Evolutionary conservation across 1,139 yeast species (phyloP), one percentile per base, ranked within the genome.

Genomic region (Suhomyces yuchorum): DNA sequence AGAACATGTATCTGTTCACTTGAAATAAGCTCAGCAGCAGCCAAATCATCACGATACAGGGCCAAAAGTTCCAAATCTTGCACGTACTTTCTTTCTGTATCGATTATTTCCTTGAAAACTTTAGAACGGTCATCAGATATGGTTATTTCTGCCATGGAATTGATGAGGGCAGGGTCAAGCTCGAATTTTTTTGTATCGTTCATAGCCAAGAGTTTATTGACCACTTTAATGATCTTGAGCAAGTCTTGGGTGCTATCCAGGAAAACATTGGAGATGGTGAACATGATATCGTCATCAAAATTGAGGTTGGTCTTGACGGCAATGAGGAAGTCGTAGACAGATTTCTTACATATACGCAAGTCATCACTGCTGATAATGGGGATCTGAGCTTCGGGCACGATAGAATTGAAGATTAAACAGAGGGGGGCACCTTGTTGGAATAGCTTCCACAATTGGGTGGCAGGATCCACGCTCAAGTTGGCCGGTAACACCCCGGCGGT

Each of bases 351-450:
- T 45, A 87, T 80, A 61, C 91, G 84, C 56, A 88, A 65, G 63
- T 92, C 97, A 61, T 86, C 93, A 30, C 89, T 82, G 15, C 84
- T 80, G 8, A 85, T 78, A 34, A 85, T 77, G 8, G 80, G 75
- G 44, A 73, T 62, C 45, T 67, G 53, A 65, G 75, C 59, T 36
- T 68, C 68, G 14, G 72, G 59, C 35, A 62, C 59, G 28, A 85
- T 70, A 24, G 76, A 67, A 67, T 93, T 92, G 73, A 87, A 89
- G 8, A 93, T 71, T 42, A 89, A 80, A 66, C 99, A 92, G 43
- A 93, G 75, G 6, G 98, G 96, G 2, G 96, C 87, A 7, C 99
- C 99, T 59, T 88, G 91, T 58, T 93, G 95, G 60, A 93, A 85
- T 41, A 93, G 73, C 57, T 89, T 85, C 84, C 97, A 89, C 44